Conservation (phyloP, 2,329 filamentous ascomycete genomes). For the Arthroderma sp. region DNA sequence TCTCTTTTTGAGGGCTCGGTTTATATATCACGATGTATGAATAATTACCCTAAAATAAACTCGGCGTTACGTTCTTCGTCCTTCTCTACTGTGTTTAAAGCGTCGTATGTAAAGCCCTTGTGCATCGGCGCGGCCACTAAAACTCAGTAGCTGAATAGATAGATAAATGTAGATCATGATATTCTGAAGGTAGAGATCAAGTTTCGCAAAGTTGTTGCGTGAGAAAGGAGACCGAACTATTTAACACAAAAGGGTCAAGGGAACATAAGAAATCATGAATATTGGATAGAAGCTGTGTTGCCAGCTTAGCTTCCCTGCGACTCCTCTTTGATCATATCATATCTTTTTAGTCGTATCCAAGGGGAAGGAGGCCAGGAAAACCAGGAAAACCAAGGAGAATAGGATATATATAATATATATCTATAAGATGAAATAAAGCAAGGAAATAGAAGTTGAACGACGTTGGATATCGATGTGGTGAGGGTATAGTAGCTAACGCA, state of each 20-base stretch:
- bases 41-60: constrained; percentile 2
- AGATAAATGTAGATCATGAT: not conserved
- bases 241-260: not conserved
- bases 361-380: not conserved
- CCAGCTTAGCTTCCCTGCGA: not conserved
- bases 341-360: not conserved
- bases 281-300: not conserved
- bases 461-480: not conserved
- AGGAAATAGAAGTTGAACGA: not conserved
- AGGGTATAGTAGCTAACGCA: not conserved
- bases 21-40: constrained; percentile 7
- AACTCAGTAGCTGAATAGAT: not conserved
- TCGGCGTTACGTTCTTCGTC: not conserved
- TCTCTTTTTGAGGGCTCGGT: not conserved
- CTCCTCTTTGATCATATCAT: not conserved
- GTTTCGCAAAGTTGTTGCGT: not conserved
- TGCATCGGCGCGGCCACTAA: not conserved
- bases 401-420: not conserved
- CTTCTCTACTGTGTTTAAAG: not conserved
- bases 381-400: not conserved
- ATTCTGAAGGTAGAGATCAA: not conserved
- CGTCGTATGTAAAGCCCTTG: not conserved
- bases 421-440: not conserved
- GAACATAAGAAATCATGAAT: not conserved
- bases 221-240: not conserved